Evolutionary conservation across 306 rosid species (phyloP), one percentile per base, ranked within the genome.

Genomic region (Betula pendula): DNA sequence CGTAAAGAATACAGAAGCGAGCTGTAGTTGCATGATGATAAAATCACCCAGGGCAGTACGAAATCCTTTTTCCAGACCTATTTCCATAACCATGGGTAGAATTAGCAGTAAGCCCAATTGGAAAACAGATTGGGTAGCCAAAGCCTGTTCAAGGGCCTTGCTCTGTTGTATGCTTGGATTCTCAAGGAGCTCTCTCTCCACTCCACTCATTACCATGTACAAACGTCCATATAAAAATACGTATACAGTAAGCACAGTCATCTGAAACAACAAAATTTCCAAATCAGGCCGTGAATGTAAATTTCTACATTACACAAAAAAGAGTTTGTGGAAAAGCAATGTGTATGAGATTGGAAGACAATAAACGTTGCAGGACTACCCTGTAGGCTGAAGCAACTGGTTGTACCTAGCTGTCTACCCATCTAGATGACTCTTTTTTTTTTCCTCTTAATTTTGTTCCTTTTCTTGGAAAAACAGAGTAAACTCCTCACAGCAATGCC

Each of bases 51-150:
- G 86, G 59, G 99, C 99, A 24, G 91, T 77, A 48, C 97, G 97
- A 73, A 95, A 95, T 73, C 99, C 99, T 88, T 95, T 95, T 90
- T 95, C 97, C 55, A 92, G 84, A 77, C 97, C 99, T 74, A 90
- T 95, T 91, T 95, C 99, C 97, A 95, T 95, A 78, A 92, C 92
- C 99, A 95, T 95, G 19, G 97, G 99, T 71, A 95, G 77, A 27
- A 92, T 94, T 67, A 95, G 84, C 75, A 95, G 87, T 81, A 90
- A 27, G 45, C 99, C 97, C 75, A 95, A 85, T 84, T 92, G 99
- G 82, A 87, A 88, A 68, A 95, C 87, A 70, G 96, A 88, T 81
- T 92, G 99, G 42, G 94, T 83, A 75, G 97, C 97, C 93, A 92
- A 81, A 75, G 99, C 97, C 88, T 83, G 78, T 84, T 95, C 99